These are phyloP conservation scores for Diaporthe helianthi DNA, from an alignment of 2,329 filamentous ascomycete genomes.

Conservation along the genomic window DNA sequence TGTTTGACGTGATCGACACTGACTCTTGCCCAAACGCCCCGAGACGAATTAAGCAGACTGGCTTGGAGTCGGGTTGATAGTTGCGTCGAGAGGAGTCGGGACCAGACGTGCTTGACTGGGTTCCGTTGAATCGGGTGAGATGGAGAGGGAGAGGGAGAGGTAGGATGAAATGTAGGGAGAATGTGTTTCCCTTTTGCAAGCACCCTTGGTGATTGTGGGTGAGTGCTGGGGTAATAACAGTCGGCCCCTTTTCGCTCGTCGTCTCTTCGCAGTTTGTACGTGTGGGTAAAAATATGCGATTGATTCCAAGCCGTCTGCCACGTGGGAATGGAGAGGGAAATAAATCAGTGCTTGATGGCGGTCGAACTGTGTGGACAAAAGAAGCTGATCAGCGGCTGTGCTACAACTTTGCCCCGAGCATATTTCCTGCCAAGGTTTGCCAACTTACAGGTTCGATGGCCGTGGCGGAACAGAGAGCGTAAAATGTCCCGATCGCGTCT, in stretches of 20 bases:
- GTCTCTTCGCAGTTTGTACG: background rate
- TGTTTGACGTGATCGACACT: constrained; percentile 19
- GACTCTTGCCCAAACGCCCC: constrained; percentile 16
- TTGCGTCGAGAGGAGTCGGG: background rate
- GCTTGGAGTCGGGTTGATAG: background rate
- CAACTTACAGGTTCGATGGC: constrained; percentile 15
- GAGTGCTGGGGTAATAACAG: background rate
- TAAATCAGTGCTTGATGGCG: background rate
- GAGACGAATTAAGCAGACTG: constrained; percentile 1
- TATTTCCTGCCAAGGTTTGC: background rate
- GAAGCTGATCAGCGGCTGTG: constrained; percentile 11
- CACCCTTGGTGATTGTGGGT: background rate
- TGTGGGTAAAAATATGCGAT: background rate
- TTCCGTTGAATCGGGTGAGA: background rate
- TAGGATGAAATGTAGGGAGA: background rate
- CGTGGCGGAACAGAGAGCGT: background rate
- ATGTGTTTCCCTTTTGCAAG: background rate
- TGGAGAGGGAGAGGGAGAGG: background rate
- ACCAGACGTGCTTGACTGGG: background rate
- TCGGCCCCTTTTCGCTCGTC: constrained; percentile 3
- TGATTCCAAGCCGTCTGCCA: background rate
- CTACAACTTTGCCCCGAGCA: background rate
- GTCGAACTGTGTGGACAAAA: background rate
- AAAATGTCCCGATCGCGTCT: background rate
- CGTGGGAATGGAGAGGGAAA: background rate